Evolutionary conservation across 163 green algal genomes (phyloP).

Genomic region (Picocystis sp.): DNA sequence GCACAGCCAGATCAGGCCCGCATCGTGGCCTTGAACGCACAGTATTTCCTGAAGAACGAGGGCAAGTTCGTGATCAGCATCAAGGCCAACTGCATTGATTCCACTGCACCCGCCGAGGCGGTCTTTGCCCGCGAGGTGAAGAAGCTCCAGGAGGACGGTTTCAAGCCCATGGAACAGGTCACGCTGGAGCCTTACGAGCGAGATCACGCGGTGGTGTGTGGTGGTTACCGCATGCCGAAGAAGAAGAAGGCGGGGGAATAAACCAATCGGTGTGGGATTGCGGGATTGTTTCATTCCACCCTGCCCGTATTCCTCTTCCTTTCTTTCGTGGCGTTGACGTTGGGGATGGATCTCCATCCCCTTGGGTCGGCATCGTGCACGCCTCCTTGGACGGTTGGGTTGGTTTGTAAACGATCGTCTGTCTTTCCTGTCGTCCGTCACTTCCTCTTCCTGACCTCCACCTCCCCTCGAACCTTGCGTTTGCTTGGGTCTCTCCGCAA

Average conservation of each 20-base stretch:
- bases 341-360: too few relatives aligned
- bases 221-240: constrained; percentile 52
- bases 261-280: too few relatives aligned
- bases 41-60: constrained; percentile 96
- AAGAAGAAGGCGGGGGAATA: constrained; percentile 25
- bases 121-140: constrained; percentile 97
- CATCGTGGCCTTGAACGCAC: constrained; percentile 89
- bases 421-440: too few relatives aligned
- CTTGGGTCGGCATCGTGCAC: too few relatives aligned
- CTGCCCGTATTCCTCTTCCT: too few relatives aligned
- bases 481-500: too few relatives aligned
- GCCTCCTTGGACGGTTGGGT: too few relatives aligned
- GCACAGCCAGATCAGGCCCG: constrained; percentile 90
- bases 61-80: constrained; percentile 98
- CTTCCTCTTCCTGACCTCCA: too few relatives aligned
- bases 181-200: constrained; percentile 98
- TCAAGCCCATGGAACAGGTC: constrained; percentile 98
- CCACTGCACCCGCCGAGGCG: constrained; percentile 86
- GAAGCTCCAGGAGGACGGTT: constrained; percentile 93
- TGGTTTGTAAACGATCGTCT: too few relatives aligned
- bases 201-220: constrained; percentile 93
- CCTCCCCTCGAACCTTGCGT: too few relatives aligned
- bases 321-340: too few relatives aligned
- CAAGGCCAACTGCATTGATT: constrained; percentile 98
- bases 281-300: too few relatives aligned